Evolutionary conservation across 371 early-diverging fungal genomes (phyloP).

Genomic region (Mucor saturninus): DNA sequence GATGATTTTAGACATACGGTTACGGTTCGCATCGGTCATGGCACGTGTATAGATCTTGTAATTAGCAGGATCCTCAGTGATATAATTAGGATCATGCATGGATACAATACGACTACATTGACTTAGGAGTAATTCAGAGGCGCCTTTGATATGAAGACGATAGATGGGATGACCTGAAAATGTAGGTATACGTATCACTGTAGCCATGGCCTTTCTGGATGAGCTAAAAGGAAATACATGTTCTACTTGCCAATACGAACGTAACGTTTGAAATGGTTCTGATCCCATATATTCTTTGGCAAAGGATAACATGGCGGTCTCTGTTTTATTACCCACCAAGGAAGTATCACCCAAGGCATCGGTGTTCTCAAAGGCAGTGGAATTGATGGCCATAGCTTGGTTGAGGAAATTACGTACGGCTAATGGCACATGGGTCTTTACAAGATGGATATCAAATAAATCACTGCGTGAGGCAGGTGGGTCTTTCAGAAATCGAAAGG

Average conservation of each 20-base stretch:
- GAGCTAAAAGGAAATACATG: constrained; percentile 84
- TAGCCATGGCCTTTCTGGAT: constrained; percentile 84
- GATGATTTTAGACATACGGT: constrained; percentile 57
- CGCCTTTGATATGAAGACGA: constrained; percentile 84
- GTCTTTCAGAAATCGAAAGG: constrained; percentile 45
- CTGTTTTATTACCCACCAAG: constrained; percentile 82
- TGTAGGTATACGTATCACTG: constrained; percentile 63
- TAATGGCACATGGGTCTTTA: constrained; percentile 42
- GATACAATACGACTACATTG: constrained; percentile 38
- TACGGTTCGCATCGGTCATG: constrained; percentile 49
- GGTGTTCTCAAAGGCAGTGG: constrained; percentile 74
- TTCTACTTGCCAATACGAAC: constrained; percentile 55
- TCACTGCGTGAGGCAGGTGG: constrained; percentile 43
- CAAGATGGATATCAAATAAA: constrained; percentile 41
- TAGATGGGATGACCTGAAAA: constrained; percentile 29
- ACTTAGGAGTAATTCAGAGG: constrained; percentile 78
- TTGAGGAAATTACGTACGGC: constrained; percentile 51
- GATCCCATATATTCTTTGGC: constrained; percentile 54
- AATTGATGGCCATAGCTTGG: constrained; percentile 79
- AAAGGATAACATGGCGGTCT: constrained; percentile 80
- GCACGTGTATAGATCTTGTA: constrained; percentile 54
- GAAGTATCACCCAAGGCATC: constrained; percentile 58
- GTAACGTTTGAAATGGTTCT: constrained; percentile 46
- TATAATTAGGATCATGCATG: constrained; percentile 43
- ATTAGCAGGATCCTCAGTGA: constrained; percentile 17